These are phyloP conservation scores for Mycena capillaripes DNA, from an alignment of 768 basidiomycete species.

Conservation along the genomic window DNA sequence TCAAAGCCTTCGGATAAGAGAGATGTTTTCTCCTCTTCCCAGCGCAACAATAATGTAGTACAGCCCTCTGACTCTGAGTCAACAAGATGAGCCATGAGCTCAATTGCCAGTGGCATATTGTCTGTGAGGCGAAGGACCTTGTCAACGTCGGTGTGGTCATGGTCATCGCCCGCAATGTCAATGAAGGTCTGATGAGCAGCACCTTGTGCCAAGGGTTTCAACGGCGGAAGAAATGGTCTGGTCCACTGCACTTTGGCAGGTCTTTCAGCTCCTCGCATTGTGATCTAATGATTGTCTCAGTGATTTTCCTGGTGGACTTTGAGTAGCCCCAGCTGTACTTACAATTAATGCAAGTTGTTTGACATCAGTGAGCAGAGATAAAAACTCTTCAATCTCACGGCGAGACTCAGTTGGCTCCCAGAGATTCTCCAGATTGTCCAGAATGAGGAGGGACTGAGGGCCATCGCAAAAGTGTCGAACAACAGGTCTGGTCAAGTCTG, in stretches of 20 bases:
- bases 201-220: not conserved
- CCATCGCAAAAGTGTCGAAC: not conserved
- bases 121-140: not conserved
- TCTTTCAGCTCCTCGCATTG: slow-evolving; percentile 11
- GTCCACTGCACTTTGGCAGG: not conserved
- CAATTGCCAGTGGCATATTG: not conserved
- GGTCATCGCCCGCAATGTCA: slow-evolving; percentile 6
- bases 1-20: too few species aligned
- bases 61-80: slow-evolving; percentile 1
- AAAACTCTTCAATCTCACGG: not conserved
- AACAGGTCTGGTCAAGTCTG: not conserved
- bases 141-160: not conserved
- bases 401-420: not conserved
- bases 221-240: not conserved
- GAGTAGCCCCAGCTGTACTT: not conserved
- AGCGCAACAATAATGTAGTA: too few species aligned
- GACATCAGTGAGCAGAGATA: not conserved
- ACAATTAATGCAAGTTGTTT: not conserved
- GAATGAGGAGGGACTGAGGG: not conserved
- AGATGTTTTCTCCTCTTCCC: too few species aligned
- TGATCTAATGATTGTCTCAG: not conserved
- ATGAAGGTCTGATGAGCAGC: not conserved
- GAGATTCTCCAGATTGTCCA: slow-evolving; percentile 2
- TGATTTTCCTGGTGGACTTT: not conserved
- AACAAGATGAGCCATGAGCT: not conserved